Percentiles rank a stretch among this genome's conserved stretches.
phyloP scores from a whole-genome alignment of 31 red algal genomes.

The Odonthalia washingtoniensis region DNA sequence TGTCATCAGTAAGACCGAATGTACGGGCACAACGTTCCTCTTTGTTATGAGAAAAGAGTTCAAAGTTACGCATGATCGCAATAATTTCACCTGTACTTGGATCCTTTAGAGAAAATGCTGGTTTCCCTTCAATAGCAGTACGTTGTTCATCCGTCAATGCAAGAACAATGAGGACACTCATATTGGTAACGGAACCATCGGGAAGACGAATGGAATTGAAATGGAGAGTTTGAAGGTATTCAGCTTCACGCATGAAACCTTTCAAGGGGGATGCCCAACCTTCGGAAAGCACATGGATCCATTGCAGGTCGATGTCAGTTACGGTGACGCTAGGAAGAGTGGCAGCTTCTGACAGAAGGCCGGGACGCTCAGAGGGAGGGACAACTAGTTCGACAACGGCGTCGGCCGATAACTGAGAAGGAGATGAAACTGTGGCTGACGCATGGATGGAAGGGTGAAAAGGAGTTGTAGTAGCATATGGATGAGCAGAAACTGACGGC shows the following conservation, averaged over 20 bases:
- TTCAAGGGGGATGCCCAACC: constrained; percentile 94
- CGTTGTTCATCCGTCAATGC: constrained; percentile 78
- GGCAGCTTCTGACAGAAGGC: constrained; percentile 69
- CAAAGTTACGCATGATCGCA: constrained; percentile 87
- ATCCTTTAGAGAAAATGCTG: constrained; percentile 60
- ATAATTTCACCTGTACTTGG: constrained; percentile 68
- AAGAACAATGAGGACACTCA: constrained; percentile 95
- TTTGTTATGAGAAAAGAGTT: constrained; percentile 94
- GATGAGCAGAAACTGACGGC: no score
- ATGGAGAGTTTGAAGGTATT: constrained; percentile 95
- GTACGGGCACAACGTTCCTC: constrained; percentile 94
- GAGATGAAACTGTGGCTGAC: constrained; percentile 31
- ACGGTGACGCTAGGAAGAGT: constrained; percentile 73
- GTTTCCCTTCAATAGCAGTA: constrained; percentile 54
- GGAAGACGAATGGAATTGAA: constrained; percentile 83
- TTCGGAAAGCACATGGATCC: constrained; percentile 96
- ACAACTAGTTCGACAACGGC: constrained; percentile 76
- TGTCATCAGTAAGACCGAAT: constrained; percentile 90
- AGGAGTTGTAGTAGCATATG: no score
- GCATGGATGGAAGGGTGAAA: not conserved
- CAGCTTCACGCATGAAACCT: constrained; percentile 95
- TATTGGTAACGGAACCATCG: constrained; percentile 84
- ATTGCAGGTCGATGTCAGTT: constrained; percentile 92
- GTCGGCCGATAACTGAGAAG: constrained; percentile 27
- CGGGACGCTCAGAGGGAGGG: constrained; percentile 51